Evolutionary conservation across 75 land plant genomes (phyloP), one percentile per base, ranked within the genome.

Genomic region (Cunninghamia lanceolata): DNA sequence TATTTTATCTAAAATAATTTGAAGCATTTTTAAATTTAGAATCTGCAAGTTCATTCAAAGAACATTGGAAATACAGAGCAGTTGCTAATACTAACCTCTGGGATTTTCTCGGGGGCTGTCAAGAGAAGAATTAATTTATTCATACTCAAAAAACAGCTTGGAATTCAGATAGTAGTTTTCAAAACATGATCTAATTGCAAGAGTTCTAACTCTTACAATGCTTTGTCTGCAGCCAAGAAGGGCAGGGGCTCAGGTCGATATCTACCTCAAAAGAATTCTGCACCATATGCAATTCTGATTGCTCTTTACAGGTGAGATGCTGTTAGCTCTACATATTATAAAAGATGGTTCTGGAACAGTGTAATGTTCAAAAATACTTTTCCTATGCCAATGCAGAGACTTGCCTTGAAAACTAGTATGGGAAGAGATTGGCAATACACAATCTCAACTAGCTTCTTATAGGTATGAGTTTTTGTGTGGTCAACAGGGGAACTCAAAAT

Each of bases 181-280:
- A 13, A 73, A 2, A 3, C 3, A 73, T 34, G 36, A 73, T 34
- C 2, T 32, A 2, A 34, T 30, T 13, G 30, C 17, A 73, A 34
- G 9, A 30, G 9, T 84, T 84, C 9, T 87, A 86, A 52, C 66
- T 34, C 85, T 54, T 83, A 15, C 39, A 38, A 83, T 76, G 63
- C 36, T 42, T 50, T 73, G 14, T 87, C 85, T 89, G 89, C 90
- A 95, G 96, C 84, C 34, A 95, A 87, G 89, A 93, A 94, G 88
- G 47, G 83, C 0, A 94, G 88, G 76, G 91, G 88, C 15, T 39
- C 91, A 4, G 91, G 87, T 84, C 89, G 95, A 16, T 98, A 98
- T 85, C 32, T 96, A 7, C 99, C 99, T 9, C 91, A 95, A 86
- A 98, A 94, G 92, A 95, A 92, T 82, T 95, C 96, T 38, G 98